Percentiles rank a stretch among this genome's conserved stretches.
Evolutionary conservation across 768 basidiomycete species (phyloP).

Genomic region (Mycena indigotica): DNA sequence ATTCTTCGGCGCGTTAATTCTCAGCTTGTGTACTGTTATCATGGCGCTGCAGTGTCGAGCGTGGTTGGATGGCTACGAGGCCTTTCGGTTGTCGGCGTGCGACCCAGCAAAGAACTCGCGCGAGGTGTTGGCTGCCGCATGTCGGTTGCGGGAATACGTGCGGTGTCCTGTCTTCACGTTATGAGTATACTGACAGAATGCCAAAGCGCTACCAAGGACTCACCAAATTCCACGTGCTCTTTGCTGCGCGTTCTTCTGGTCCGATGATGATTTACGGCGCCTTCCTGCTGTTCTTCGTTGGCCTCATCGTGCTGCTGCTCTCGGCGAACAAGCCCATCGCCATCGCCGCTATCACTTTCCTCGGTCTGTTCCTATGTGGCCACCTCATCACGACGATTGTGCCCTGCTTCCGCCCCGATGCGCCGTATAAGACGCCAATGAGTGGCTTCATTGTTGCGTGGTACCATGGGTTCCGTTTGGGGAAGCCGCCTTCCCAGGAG

Average conservation of each 20-base stretch:
- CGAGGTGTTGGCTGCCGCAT: neutral
- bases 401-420: neutral
- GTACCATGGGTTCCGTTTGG: neutral
- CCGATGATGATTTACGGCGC: neutral
- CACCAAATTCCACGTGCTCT: neutral
- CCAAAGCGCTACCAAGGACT: neutral
- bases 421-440: slow-evolving; percentile 2
- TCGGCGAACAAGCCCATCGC: neutral
- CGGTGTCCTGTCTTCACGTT: no score
- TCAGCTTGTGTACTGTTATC: slow-evolving; percentile 1
- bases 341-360: neutral
- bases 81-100: neutral
- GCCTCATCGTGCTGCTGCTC: neutral
- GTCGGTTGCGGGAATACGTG: slow-evolving; percentile 1
- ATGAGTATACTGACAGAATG: no score
- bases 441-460: neutral
- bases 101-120: neutral
- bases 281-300: neutral
- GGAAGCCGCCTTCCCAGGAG: neutral
- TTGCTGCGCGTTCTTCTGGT: neutral
- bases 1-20: neutral
- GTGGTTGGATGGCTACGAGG: slow-evolving; percentile 1
- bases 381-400: neutral
- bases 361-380: neutral
- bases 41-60: slow-evolving; percentile 2